Percentiles rank a stretch among this genome's conserved stretches.
Conservation (phyloP, 1,139 yeast genomes). For the Pneumocystis jirovecii region DNA sequence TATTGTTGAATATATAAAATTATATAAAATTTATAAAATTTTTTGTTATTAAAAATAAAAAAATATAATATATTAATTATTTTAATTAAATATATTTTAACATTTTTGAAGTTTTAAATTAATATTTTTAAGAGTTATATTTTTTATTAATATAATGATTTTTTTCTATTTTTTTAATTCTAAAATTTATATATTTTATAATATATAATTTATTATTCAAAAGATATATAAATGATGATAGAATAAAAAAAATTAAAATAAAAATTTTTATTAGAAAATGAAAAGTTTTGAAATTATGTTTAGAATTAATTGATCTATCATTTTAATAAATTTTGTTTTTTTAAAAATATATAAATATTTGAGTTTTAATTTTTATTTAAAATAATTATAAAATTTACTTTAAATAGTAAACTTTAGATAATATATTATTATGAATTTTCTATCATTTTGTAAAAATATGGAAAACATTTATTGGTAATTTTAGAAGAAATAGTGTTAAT, state of each 20-base stretch:
- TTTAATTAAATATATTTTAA: too few relatives aligned
- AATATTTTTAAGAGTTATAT: too few relatives aligned
- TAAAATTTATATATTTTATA: too few relatives aligned
- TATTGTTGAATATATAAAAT: neutral
- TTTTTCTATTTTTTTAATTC: too few relatives aligned
- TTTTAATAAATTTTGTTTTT: neutral
- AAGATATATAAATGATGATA: too few relatives aligned
- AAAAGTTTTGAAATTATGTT: neutral
- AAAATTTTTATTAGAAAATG: neutral
- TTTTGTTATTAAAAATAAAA: too few relatives aligned
- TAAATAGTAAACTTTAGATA: neutral
- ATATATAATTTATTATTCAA: too few relatives aligned
- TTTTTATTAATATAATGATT: too few relatives aligned
- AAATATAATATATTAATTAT: too few relatives aligned
- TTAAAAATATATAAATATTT: neutral
- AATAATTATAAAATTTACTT: neutral
- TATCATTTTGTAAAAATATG: neutral
- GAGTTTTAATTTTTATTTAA: neutral
- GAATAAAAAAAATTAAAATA: too few relatives aligned
- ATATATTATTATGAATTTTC: neutral
- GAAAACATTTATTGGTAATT: neutral
- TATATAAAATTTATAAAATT: neutral
- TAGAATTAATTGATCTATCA: neutral
- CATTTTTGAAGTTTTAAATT: too few relatives aligned
- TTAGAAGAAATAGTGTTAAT: neutral